Evolutionary conservation across 257 asterid genomes (phyloP).

Genomic region (Nicotiana undulata): DNA sequence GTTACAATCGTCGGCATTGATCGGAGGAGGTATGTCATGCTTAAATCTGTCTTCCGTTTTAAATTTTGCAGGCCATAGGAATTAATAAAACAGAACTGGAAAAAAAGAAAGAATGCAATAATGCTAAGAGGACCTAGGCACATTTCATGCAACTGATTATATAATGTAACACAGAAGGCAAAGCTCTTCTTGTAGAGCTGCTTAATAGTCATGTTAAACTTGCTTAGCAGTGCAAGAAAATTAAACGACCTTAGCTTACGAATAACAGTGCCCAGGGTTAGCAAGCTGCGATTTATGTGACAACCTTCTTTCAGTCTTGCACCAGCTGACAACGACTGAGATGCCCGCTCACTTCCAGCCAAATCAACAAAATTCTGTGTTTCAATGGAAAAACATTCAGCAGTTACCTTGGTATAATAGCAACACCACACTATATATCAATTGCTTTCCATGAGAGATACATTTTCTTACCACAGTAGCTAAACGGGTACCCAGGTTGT

Average conservation of each 20-base stretch:
- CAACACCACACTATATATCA: not conserved
- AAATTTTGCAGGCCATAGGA: constrained; percentile 3
- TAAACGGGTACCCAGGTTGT: constrained; percentile 42
- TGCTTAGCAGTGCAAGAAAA: not conserved
- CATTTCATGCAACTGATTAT: not conserved
- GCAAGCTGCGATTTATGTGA: constrained; percentile 43
- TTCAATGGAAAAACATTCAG: not conserved
- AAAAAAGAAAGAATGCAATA: not conserved
- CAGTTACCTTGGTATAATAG: not conserved
- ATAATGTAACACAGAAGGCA: not conserved
- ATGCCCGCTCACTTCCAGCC: constrained; percentile 49
- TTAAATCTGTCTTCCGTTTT: not conserved
- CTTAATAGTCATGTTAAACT: not conserved
- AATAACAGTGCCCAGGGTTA: constrained; percentile 47
- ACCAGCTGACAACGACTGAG: constrained; percentile 33
- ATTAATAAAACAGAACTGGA: not conserved
- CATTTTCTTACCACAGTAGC: constrained; percentile 75
- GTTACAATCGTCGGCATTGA: not conserved
- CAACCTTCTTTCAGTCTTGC: constrained; percentile 44
- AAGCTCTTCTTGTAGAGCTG: not conserved
- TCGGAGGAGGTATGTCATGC: constrained; percentile 6
- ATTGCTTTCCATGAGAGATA: not conserved
- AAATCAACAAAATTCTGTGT: constrained; percentile 43
- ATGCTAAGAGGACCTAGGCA: not conserved
- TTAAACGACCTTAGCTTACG: constrained; percentile 45